phyloP scores from a whole-genome alignment of 306 rosid genomes.

The Dicorynia guianensis region DNA sequence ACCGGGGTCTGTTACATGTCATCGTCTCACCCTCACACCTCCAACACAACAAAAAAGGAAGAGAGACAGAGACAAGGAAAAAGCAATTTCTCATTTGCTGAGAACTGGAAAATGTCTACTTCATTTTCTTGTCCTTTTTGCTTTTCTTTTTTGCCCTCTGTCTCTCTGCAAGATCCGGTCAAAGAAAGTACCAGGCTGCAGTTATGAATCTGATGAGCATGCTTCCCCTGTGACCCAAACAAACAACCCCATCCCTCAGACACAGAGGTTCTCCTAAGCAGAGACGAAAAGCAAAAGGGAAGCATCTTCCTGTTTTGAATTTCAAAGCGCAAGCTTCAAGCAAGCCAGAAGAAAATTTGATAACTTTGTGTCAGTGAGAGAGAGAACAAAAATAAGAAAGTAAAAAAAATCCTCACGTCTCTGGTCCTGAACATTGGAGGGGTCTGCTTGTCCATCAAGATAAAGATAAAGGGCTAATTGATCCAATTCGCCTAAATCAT shows the following conservation, averaged over 20 bases:
- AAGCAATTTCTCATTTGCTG: not conserved
- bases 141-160: not conserved
- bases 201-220: conserved; percentile 55
- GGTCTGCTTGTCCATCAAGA: conserved; percentile 77
- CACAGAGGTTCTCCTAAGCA: conserved; percentile 49
- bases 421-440: conserved; percentile 68
- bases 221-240: conserved; percentile 63
- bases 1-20: conserved; percentile 64
- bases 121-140: conserved; percentile 1
- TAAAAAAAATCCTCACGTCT: conserved; percentile 57
- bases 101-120: conserved; percentile 25
- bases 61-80: not conserved
- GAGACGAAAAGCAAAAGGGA: conserved; percentile 33
- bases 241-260: conserved; percentile 21
- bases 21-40: conserved; percentile 46
- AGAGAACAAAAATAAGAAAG: conserved; percentile 14
- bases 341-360: conserved; percentile 3
- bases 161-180: conserved; percentile 60
- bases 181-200: conserved; percentile 63
- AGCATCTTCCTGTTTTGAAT: conserved; percentile 37
- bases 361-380: not conserved
- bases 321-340: not conserved
- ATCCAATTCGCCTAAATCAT: conserved; percentile 93
- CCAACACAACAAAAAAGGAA: conserved; percentile 37
- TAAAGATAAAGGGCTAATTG: conserved; percentile 93